A percentile compares a stretch with the other conserved stretches of the same genome.
These are phyloP conservation scores for Colletotrichum aenigma DNA, from an alignment of 2,329 filamentous ascomycete genomes.

Conservation along the genomic window DNA sequence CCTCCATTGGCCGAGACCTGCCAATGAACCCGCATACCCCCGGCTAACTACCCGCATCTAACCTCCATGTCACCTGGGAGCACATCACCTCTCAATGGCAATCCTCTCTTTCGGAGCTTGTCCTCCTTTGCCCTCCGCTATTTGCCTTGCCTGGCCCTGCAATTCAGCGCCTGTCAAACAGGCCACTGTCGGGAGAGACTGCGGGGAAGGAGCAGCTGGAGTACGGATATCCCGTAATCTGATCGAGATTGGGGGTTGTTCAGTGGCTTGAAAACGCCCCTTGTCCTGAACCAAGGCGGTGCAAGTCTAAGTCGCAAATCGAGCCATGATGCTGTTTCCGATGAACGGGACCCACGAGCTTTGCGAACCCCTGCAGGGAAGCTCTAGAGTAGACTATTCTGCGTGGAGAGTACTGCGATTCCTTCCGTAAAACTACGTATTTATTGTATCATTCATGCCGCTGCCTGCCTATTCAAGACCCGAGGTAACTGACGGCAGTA, in stretches of 20 bases:
- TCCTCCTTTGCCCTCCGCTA: neutral
- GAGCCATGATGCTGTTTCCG: neutral
- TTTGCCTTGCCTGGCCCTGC: neutral
- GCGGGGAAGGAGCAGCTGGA: neutral
- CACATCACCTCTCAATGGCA: neutral
- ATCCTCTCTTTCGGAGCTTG: neutral
- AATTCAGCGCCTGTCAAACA: neutral
- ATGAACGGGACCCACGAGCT: neutral
- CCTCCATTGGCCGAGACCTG: conserved; percentile 9
- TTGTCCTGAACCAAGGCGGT: neutral
- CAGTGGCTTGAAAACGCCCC: neutral
- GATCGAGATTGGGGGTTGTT: neutral
- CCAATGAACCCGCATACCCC: conserved; percentile 2
- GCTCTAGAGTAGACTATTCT: neutral
- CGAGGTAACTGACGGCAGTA: neutral
- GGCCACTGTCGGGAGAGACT: neutral
- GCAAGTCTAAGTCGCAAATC: neutral
- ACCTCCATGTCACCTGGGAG: neutral
- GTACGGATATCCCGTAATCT: neutral
- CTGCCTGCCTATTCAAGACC: neutral
- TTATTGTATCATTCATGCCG: neutral
- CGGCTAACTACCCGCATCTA: conserved; percentile 6
- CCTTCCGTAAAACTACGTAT: conserved; percentile 1
- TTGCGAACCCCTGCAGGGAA: conserved; percentile 8
- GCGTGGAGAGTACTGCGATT: neutral